Base-by-base conservation (phyloP, 345 rosid genomes). In the Mallotus nudiflorus region DNA sequence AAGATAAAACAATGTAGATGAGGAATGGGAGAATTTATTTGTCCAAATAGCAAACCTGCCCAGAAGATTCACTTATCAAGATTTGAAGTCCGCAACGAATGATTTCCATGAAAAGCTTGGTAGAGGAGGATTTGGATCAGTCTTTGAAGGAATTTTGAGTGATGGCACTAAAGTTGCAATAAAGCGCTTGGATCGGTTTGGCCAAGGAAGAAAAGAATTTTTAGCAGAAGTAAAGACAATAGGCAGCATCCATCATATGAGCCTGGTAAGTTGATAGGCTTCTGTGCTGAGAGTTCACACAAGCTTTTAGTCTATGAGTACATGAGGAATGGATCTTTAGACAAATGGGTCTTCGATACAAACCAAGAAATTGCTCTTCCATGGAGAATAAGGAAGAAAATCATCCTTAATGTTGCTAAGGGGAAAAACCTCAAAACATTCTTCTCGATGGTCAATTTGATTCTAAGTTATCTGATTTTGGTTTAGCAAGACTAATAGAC, bases 121-220 rank as follows among this genome's bases (percentile, higher is more conserved):
- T n/a, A 88, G 88, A 3, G 96, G 98, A 72, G 92, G 88, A 14
- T 92, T 92, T 29, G 98, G 98, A 2, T 75, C 74, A 19, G 98
- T 92, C 5, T 90, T 87, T 54, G 80, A 85, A 22, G 96, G 96
- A 19, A 88, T 33, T 33, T 88, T 92, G 67, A 70, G 42, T 56
- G 76, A 86, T 80, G 90, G 98, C 9, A 83, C 74, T 71, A 89
- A 81, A 85, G 86, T 90, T 72, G 96, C 93, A 69, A 78, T 92
- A 33, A 92, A 92, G 85, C 79, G 85, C 19, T 87, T 92, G 87
- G 90, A 87, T 4, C 82, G 89, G 0, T 88, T 87, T 68, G 89
- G 85, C 42, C 87, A 67, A 14, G 90, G 91, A 1, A 88, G 86
- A 59, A 89, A 72, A 68, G 90, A 85, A 35, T 89, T 89, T 64